Percentiles rank a stretch among this genome's conserved stretches.
phyloP scores from a whole-genome alignment of 495 filamentous ascomycete genomes.

The Hypoxylon rickii region DNA sequence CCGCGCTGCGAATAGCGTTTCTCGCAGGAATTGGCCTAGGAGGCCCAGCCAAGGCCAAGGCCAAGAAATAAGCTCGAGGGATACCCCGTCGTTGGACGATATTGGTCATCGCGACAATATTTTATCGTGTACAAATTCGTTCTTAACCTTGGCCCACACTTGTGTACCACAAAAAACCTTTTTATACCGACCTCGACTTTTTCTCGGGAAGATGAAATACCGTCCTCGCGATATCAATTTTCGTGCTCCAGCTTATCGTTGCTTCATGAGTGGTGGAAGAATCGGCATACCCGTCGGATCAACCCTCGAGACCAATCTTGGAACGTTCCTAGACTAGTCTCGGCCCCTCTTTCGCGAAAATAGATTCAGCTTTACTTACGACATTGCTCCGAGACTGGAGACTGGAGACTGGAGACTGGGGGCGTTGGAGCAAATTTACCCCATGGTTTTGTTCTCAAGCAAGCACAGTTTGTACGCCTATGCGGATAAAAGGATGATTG shows the following conservation, averaged over 20 bases:
- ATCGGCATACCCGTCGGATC: constrained; percentile 29
- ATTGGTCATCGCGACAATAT: too few species aligned
- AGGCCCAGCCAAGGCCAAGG: constrained; percentile 15
- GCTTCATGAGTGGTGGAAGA: constrained; percentile 32
- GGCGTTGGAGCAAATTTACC: too few species aligned
- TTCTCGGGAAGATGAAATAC: constrained; percentile 26
- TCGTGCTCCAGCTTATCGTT: constrained; percentile 15
- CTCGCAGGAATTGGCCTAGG: constrained; percentile 56
- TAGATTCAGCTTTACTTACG: not conserved
- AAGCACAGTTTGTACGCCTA: not conserved
- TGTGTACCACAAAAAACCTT: too few species aligned
- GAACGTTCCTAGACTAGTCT: constrained; percentile 6
- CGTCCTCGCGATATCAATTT: constrained; percentile 11
- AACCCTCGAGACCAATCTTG: constrained; percentile 4
- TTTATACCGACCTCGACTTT: not conserved
- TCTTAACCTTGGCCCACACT: too few species aligned
- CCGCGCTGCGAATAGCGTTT: constrained; percentile 59
- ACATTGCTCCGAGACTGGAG: constrained; percentile 14
- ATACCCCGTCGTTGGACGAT: too few species aligned
- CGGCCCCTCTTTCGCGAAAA: constrained; percentile 21
- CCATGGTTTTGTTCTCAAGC: too few species aligned
- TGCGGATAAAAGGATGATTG: constrained; percentile 20
- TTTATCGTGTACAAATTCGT: too few species aligned
- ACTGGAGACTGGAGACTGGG: not conserved
- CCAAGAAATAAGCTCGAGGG: constrained; percentile 11